These are phyloP conservation scores for Areca catechu DNA, from an alignment of 176 grass and related monocot species.

Conservation along the genomic window DNA sequence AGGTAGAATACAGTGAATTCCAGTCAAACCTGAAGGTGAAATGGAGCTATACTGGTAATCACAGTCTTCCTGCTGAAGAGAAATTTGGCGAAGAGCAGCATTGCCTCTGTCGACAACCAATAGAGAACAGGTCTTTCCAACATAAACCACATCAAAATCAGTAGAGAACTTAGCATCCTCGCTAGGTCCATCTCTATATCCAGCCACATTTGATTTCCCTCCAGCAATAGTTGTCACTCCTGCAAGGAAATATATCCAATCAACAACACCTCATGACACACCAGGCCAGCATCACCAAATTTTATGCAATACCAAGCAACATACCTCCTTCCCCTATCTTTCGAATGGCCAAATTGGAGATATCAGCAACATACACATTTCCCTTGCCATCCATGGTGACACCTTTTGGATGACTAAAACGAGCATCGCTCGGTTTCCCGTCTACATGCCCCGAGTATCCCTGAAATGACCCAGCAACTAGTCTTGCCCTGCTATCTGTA, in stretches of 20 bases:
- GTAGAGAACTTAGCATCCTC: constrained; percentile 96
- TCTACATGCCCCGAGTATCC: constrained; percentile 87
- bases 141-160: constrained; percentile 92
- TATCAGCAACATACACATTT: constrained; percentile 99
- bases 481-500: constrained; percentile 90
- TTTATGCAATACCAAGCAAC: neutral
- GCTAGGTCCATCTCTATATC: constrained; percentile 96
- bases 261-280: neutral
- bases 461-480: constrained; percentile 91
- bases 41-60: constrained; percentile 74
- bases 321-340: constrained; percentile 86
- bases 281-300: neutral
- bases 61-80: constrained; percentile 81
- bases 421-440: constrained; percentile 86
- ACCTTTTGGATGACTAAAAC: constrained; percentile 83
- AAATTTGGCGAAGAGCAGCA: constrained; percentile 88
- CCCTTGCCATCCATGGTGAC: constrained; percentile 86
- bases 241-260: constrained; percentile 15
- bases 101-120: constrained; percentile 91
- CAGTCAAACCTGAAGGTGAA: constrained; percentile 62
- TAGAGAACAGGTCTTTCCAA: constrained; percentile 83
- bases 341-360: constrained; percentile 81
- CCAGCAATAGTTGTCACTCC: constrained; percentile 96
- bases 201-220: constrained; percentile 89
- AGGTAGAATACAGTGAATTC: too few relatives aligned